These are phyloP conservation scores for Candolleomyces aberdarensis DNA, from an alignment of 768 basidiomycete species.

Conservation along the genomic window DNA sequence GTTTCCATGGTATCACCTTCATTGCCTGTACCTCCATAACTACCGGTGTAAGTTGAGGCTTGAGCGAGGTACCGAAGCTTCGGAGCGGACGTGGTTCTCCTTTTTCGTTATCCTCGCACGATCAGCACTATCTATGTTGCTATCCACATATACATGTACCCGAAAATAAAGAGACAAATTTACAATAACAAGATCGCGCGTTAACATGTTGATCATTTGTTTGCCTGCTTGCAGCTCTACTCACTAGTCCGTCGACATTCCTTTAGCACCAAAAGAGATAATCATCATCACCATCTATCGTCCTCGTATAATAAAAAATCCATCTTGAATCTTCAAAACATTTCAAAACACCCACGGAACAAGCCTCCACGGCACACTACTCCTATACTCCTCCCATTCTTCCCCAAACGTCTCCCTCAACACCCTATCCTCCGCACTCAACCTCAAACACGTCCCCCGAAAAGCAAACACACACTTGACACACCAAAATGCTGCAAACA, in stretches of 20 bases:
- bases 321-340: not conserved
- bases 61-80: too few relatives aligned
- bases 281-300: not conserved
- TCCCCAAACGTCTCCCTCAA: slow-evolving; percentile 33
- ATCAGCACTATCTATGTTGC: too few relatives aligned
- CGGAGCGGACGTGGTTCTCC: too few relatives aligned
- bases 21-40: too few relatives aligned
- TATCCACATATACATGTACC: too few relatives aligned
- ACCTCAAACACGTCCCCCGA: slow-evolving; percentile 27
- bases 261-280: not conserved
- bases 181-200: too few relatives aligned
- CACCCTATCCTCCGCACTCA: slow-evolving; percentile 34
- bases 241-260: too few relatives aligned
- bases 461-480: slow-evolving; percentile 32
- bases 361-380: slow-evolving; percentile 34
- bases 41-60: too few relatives aligned
- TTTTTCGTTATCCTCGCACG: too few relatives aligned
- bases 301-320: not conserved
- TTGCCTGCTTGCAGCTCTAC: too few relatives aligned
- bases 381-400: slow-evolving; percentile 34
- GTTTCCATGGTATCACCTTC: not conserved
- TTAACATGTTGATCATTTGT: too few relatives aligned
- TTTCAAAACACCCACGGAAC: slow-evolving; percentile 32
- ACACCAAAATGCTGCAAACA: slow-evolving; percentile 26
- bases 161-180: too few relatives aligned